phyloP scores from a whole-genome alignment of 2,329 filamentous ascomycete genomes.

The Penicillium sp. region DNA sequence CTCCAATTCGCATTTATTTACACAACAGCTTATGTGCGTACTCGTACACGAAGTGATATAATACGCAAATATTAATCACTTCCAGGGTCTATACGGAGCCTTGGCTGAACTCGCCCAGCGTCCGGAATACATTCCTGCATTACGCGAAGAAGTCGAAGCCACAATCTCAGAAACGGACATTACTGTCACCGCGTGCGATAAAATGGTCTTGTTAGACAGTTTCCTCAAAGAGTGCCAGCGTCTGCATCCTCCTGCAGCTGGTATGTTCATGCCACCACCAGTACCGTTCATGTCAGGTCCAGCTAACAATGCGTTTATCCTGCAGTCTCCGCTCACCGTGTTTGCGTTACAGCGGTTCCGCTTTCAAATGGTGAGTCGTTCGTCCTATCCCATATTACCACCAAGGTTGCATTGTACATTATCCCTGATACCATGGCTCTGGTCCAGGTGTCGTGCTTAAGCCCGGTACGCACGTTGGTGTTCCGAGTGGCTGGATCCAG shows the following conservation, averaged over 20 bases:
- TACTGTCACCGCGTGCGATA: conserved; percentile 15
- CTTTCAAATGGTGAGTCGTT: conserved; percentile 20
- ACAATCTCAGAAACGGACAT: conserved; percentile 7
- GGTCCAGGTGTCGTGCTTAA: conserved; percentile 17
- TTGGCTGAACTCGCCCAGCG: conserved; percentile 17
- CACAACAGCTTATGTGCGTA: conserved; percentile 21
- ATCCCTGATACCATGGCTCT: not conserved
- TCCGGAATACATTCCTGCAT: conserved; percentile 17
- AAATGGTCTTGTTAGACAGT: conserved; percentile 19
- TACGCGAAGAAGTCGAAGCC: conserved; percentile 16
- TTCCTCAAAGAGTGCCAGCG: conserved; percentile 26
- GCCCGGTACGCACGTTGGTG: conserved; percentile 21
- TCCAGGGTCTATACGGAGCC: conserved; percentile 20
- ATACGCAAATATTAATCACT: not conserved
- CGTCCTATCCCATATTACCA: not conserved
- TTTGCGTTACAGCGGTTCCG: conserved; percentile 14
- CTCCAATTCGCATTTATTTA: conserved; percentile 26
- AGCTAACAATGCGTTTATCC: not conserved
- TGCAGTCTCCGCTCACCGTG: conserved; percentile 24
- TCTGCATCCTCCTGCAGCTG: conserved; percentile 22
- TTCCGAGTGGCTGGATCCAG: conserved; percentile 20
- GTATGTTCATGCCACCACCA: conserved; percentile 14
- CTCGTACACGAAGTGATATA: not conserved
- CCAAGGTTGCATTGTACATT: not conserved
- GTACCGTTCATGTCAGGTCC: not conserved